Conservation (phyloP, 768 basidiomycete species). For the Russula compacta region DNA sequence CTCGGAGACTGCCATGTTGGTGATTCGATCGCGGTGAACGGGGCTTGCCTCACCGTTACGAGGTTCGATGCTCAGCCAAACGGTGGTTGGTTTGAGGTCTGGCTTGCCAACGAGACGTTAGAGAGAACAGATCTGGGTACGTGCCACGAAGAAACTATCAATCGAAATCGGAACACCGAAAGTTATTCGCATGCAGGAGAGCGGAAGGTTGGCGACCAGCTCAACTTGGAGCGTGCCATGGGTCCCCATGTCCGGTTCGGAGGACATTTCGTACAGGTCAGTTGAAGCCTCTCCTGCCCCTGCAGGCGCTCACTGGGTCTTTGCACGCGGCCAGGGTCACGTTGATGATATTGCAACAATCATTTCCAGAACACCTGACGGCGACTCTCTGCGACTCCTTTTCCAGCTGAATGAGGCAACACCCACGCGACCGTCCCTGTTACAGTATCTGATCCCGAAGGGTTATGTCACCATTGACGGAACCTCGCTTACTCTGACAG, state of each 20-base stretch:
- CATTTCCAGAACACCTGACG: conserved; percentile 56
- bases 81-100: conserved; percentile 85
- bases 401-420: conserved; percentile 68
- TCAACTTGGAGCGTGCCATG: conserved; percentile 96
- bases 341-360: conserved; percentile 85
- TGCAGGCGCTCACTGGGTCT: background rate
- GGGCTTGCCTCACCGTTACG: conserved; percentile 83
- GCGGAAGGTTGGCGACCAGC: conserved; percentile 62
- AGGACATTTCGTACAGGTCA: conserved; percentile 94
- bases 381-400: conserved; percentile 77
- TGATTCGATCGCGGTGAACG: conserved; percentile 83
- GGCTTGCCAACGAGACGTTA: conserved; percentile 93
- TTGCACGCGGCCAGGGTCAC: conserved; percentile 58
- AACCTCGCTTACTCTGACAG: conserved; percentile 83
- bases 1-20: conserved; percentile 86
- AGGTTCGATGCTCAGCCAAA: conserved; percentile 55
- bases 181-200: conserved; percentile 44
- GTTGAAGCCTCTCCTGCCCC: conserved; percentile 11
- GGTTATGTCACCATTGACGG: conserved; percentile 95
- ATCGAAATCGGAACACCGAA: background rate
- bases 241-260: conserved; percentile 85
- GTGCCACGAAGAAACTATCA: conserved; percentile 16
- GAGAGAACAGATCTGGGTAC: conserved; percentile 82
- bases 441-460: conserved; percentile 84
- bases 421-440: conserved; percentile 47